phyloP scores from a whole-genome alignment of 305 asterid species.

The Stenogyne calaminthoides region DNA sequence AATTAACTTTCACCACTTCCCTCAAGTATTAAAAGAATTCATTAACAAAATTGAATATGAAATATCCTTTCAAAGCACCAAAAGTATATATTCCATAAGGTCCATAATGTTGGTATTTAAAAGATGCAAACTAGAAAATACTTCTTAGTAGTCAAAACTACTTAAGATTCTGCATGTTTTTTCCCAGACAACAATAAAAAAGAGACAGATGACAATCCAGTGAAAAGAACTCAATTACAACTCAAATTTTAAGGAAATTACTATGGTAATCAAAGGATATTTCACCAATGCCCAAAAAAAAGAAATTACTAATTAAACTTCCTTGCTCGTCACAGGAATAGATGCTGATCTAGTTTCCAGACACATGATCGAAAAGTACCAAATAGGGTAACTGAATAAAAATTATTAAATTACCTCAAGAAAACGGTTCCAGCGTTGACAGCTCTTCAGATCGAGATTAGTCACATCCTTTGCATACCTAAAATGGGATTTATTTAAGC shows the following conservation, averaged over 20 bases:
- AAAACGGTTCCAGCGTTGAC: slow-evolving; percentile 88
- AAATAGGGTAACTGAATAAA: slow-evolving; percentile 4
- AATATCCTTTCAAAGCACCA: neutral
- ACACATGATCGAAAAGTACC: neutral
- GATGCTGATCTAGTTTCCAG: neutral
- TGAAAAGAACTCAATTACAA: no score
- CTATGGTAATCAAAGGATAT: neutral
- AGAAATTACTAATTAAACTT: neutral
- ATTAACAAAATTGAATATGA: neutral
- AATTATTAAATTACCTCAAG: slow-evolving; percentile 66
- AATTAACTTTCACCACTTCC: neutral
- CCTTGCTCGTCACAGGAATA: neutral
- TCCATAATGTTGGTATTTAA: neutral
- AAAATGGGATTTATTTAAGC: slow-evolving; percentile 33
- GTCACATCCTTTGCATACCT: slow-evolving; percentile 79
- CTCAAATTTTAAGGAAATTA: neutral
- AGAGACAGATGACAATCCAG: no score
- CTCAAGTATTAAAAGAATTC: neutral
- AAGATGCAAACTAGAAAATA: neutral
- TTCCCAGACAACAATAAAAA: no score
- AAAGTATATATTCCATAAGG: neutral
- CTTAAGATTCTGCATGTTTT: neutral
- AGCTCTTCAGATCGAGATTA: slow-evolving; percentile 71
- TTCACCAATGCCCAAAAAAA: neutral
- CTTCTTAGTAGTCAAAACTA: neutral